A percentile compares a stretch with the other conserved stretches of the same genome.
Evolutionary conservation across 1,284 basidiomycete species (phyloP).

Genomic region (Mycena sp.): DNA sequence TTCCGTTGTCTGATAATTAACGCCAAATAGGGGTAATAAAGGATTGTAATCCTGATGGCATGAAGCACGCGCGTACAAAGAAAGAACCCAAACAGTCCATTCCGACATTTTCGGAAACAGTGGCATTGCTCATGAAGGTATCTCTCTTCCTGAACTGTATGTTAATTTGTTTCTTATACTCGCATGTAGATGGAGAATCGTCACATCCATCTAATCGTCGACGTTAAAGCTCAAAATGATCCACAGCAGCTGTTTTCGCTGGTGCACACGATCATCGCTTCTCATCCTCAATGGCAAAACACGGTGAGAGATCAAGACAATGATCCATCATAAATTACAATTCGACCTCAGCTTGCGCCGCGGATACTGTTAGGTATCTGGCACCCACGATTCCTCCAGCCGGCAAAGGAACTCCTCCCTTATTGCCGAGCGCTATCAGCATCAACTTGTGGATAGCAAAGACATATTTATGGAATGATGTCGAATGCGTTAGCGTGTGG

Average conservation of each 20-base stretch:
- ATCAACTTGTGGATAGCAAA: conserved; percentile 59
- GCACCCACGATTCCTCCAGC: conserved; percentile 77
- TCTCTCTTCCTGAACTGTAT: neutral
- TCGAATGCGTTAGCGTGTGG: conserved; percentile 73
- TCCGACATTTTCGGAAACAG: conserved; percentile 69
- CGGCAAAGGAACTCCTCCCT: conserved; percentile 67
- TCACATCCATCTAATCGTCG: conserved; percentile 72
- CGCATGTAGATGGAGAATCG: conserved; percentile 59
- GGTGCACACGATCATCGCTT: conserved; percentile 66
- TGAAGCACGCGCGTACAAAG: conserved; percentile 69
- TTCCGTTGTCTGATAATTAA: neutral
- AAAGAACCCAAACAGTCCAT: conserved; percentile 71
- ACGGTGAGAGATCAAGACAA: conserved; percentile 21
- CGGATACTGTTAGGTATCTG: conserved; percentile 73
- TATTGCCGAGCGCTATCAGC: conserved; percentile 75
- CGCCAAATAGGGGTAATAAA: conserved; percentile 46
- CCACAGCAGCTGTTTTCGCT: conserved; percentile 73
- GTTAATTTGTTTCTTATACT: neutral
- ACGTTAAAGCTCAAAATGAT: conserved; percentile 78
- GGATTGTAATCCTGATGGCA: conserved; percentile 54
- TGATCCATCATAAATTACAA: neutral
- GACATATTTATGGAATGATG: conserved; percentile 74
- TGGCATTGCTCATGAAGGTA: conserved; percentile 68
- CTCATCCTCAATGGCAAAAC: conserved; percentile 64
- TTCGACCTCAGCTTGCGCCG: conserved; percentile 58